Base-by-base conservation (phyloP, 2,329 filamentous ascomycete species). In the Leptodontidium sp. region DNA sequence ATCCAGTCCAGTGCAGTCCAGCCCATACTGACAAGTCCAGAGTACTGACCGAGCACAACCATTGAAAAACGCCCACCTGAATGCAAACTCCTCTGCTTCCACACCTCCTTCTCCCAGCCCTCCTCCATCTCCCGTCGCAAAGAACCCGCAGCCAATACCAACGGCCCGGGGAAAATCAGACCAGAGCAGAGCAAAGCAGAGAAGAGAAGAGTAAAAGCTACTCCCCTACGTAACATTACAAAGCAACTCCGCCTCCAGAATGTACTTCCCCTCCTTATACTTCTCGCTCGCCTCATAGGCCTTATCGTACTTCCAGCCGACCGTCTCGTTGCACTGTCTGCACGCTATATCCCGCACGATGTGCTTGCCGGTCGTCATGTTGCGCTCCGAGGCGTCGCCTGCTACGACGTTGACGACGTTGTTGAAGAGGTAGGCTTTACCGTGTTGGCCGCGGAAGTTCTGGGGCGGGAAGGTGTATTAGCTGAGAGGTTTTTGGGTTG, bases 271-370 rank as follows among this genome's bases (percentile, higher is more conserved):
- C 85, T 99, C 96, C 84, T 99, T 99, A 83, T 99, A 99, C 83
- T 97, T 97, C 86, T 99, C 95, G 72, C 87, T 90, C 43, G 84
- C 81, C 83, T 99, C 96, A 80, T 92, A 98, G 1, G 96, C 96
- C 83, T 97, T 97, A 82, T 99, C 96, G 80, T 99, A 99, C 81
- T 97, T 98, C 96, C 96, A 99, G 45, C 96, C 96, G 64, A 99
- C 96, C 38, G 91, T 92, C 80, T 94, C 92, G 79, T 91, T 92
- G 87, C 96, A 99, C 81, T 97, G 93, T 68, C 91, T 88, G 84
- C 96, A 99, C 68, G 85, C 85, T 76, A 99, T 98, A 80, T 99
- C 96, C 68, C 96, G 91, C 59, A 99, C 96, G 67, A 98, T 87
- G 81, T 99, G 96, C 65, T 93, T 89, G 64, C 96, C 96, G 0